These are phyloP conservation scores for Paxillus rubicundulus DNA, from an alignment of 768 basidiomycete genomes.

Conservation along the genomic window DNA sequence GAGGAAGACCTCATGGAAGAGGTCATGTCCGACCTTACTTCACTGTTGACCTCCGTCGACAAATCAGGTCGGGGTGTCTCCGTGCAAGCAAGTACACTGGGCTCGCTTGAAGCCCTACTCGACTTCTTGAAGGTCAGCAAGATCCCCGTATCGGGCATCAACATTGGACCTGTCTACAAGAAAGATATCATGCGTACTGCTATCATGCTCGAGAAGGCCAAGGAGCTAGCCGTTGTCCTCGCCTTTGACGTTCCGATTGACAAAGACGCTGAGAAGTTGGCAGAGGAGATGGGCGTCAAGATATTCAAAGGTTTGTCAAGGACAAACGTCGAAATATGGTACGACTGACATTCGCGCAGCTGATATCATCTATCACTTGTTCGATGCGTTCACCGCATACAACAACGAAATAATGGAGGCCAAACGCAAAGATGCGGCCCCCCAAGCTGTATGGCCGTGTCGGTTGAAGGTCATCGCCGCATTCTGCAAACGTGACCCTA, in stretches of 20 bases:
- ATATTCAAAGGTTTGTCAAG: constrained; percentile 84
- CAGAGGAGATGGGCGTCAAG: constrained; percentile 91
- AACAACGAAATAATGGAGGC: constrained; percentile 89
- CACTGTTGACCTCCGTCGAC: constrained; percentile 85
- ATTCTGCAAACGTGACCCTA: constrained; percentile 96
- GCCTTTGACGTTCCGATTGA: constrained; percentile 96
- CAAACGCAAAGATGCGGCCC: constrained; percentile 88
- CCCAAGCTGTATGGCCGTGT: constrained; percentile 96
- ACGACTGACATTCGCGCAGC: constrained; percentile 46
- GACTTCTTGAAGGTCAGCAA: constrained; percentile 95
- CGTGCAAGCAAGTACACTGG: constrained; percentile 95
- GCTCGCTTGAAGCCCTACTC: constrained; percentile 92
- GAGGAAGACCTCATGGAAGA: constrained; percentile 94
- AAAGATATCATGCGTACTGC: constrained; percentile 90
- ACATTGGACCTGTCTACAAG: constrained; percentile 96
- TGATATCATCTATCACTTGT: constrained; percentile 98
- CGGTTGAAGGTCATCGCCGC: constrained; percentile 89
- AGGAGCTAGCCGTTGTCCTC: constrained; percentile 91
- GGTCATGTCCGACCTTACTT: constrained; percentile 93
- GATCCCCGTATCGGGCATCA: constrained; percentile 96
- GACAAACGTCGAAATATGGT: not conserved
- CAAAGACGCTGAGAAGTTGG: constrained; percentile 87
- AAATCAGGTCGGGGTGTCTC: constrained; percentile 96
- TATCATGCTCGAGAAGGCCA: constrained; percentile 94
- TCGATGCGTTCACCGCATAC: constrained; percentile 94